phyloP scores from a whole-genome alignment of 1,139 yeast species.

The Petasospora fabianii region DNA sequence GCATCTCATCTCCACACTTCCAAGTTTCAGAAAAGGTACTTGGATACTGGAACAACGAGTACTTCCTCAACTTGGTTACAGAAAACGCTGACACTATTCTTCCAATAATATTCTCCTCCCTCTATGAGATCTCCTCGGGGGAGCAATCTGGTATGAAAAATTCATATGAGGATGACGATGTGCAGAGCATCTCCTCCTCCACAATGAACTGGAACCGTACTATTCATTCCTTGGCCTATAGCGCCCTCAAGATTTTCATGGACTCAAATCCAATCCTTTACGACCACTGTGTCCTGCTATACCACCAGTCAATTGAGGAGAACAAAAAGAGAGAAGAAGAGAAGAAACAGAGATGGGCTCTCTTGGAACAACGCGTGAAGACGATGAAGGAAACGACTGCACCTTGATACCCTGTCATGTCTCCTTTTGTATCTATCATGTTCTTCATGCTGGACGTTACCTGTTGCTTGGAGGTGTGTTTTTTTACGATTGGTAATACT shows the following conservation, averaged over 20 bases:
- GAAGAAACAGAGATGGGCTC: constrained; percentile 73
- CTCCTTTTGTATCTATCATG: too few species aligned
- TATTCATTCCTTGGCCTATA: constrained; percentile 85
- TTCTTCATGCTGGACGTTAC: too few species aligned
- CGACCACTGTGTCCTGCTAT: constrained; percentile 86
- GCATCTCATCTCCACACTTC: constrained; percentile 93
- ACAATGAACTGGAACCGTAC: constrained; percentile 85
- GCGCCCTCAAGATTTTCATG: constrained; percentile 88
- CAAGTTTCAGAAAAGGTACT: constrained; percentile 96
- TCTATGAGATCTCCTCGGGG: constrained; percentile 66
- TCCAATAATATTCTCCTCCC: constrained; percentile 87
- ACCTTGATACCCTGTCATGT: not conserved
- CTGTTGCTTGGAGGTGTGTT: too few species aligned
- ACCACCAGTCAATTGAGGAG: constrained; percentile 71
- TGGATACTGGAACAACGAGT: constrained; percentile 93
- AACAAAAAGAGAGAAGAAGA: constrained; percentile 54
- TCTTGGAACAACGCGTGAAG: constrained; percentile 60
- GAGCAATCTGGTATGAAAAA: constrained; percentile 24
- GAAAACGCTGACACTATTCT: constrained; percentile 89
- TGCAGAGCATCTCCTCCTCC: constrained; percentile 32
- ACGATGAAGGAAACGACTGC: constrained; percentile 8
- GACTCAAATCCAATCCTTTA: constrained; percentile 89
- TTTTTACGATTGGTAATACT: too few species aligned
- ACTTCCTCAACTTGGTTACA: constrained; percentile 82
- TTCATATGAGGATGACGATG: constrained; percentile 43